phyloP scores from a whole-genome alignment of 805 yeast genomes.

The Metschnikowia proteae region DNA sequence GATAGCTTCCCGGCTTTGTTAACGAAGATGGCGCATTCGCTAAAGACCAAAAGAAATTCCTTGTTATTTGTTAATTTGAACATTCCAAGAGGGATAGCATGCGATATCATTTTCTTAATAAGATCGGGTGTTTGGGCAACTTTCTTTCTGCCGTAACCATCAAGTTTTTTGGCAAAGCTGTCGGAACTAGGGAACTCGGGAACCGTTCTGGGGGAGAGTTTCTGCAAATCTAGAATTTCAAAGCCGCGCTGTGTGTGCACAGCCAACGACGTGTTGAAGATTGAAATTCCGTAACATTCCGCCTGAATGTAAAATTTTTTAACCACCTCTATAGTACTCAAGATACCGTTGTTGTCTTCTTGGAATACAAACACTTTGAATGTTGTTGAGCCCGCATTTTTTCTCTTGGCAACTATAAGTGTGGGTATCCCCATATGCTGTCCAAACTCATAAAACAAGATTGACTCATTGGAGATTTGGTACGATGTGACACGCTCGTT shows the following conservation, averaged over 20 bases:
- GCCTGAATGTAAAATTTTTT: conserved; percentile 49
- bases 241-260: conserved; percentile 66
- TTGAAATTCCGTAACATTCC: conserved; percentile 57
- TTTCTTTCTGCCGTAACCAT: conserved; percentile 28
- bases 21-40: conserved; percentile 63
- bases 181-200: conserved; percentile 45
- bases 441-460: conserved; percentile 61
- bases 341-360: conserved; percentile 50
- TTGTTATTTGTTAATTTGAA: conserved; percentile 52
- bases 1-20: conserved; percentile 56
- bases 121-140: conserved; percentile 23
- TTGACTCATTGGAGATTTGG: conserved; percentile 46
- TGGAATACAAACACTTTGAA: conserved; percentile 59
- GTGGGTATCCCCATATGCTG: conserved; percentile 59
- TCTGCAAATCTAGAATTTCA: conserved; percentile 59
- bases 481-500: conserved; percentile 43
- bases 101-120: conserved; percentile 38
- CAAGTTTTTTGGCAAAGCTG: conserved; percentile 21
- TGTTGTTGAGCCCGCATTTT: conserved; percentile 41
- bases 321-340: conserved; percentile 35
- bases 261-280: conserved; percentile 64
- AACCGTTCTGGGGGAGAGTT: conserved; percentile 51
- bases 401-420: conserved; percentile 55
- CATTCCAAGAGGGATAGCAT: conserved; percentile 58
- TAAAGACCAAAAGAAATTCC: conserved; percentile 62